Percentiles rank a stretch among this genome's conserved stretches.
Conservation (phyloP, 176 grass and related monocot genomes). For the Eremochloa ophiuroides region DNA sequence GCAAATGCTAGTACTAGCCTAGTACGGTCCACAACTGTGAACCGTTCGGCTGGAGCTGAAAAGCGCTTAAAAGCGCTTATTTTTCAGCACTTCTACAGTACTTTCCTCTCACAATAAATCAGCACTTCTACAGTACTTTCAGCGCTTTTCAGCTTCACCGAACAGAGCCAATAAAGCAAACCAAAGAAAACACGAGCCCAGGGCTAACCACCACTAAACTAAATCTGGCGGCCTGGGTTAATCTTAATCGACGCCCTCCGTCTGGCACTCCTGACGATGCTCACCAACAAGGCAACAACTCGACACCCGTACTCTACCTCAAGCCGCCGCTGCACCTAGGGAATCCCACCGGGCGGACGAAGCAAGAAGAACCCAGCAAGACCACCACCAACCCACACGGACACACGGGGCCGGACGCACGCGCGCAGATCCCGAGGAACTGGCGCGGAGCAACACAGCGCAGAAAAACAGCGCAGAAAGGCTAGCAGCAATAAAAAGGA, state of each 20-base stretch:
- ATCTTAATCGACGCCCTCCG: not conserved
- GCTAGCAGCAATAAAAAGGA: not conserved
- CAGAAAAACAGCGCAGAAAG: conserved; percentile 23
- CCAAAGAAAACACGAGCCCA: not conserved
- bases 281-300: conserved; percentile 23
- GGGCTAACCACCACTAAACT: not conserved
- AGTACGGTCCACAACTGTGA: not conserved
- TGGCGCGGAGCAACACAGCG: not conserved
- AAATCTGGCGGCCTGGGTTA: not conserved
- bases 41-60: too few relatives aligned
- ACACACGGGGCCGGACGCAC: not conserved
- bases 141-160: too few relatives aligned
- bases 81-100: too few relatives aligned
- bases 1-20: not conserved
- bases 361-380: not conserved
- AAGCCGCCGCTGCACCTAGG: not conserved
- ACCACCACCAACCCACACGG: conserved; percentile 22
- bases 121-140: too few relatives aligned
- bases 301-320: conserved; percentile 1
- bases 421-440: not conserved
- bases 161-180: not conserved
- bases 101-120: too few relatives aligned
- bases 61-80: too few relatives aligned
- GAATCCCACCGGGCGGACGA: conserved; percentile 6
- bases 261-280: not conserved